Percentiles rank a stretch among this genome's conserved stretches.
These are phyloP conservation scores for Zizania latifolia DNA, from an alignment of 176 grass and related monocot genomes.

Conservation along the genomic window DNA sequence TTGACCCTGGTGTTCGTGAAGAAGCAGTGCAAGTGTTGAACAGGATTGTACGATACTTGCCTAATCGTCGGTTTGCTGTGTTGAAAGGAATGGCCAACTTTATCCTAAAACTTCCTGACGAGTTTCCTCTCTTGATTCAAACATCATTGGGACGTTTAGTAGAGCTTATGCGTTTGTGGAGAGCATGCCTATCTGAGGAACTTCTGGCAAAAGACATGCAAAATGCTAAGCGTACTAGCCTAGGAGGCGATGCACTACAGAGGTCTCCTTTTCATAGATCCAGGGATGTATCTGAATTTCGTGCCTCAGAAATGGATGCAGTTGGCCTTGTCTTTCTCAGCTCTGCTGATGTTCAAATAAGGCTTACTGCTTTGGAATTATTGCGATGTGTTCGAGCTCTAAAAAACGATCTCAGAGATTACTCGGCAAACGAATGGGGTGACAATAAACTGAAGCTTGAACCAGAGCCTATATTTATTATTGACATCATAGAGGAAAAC, in stretches of 20 bases:
- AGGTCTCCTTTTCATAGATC: slow-evolving; percentile 62
- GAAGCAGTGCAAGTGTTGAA: slow-evolving; percentile 94
- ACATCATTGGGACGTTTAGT: slow-evolving; percentile 83
- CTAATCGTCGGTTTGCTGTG: slow-evolving; percentile 87
- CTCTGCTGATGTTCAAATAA: slow-evolving; percentile 95
- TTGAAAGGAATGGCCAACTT: slow-evolving; percentile 98
- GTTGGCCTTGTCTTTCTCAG: slow-evolving; percentile 96
- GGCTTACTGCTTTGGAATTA: slow-evolving; percentile 91
- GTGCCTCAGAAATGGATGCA: slow-evolving; percentile 86
- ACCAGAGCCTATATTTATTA: slow-evolving; percentile 88
- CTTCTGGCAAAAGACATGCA: slow-evolving; percentile 57
- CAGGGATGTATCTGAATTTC: slow-evolving; percentile 67
- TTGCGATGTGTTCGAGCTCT: slow-evolving; percentile 73
- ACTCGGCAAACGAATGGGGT: slow-evolving; percentile 56
- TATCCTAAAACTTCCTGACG: slow-evolving; percentile 96
- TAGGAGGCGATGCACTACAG: slow-evolving; percentile 52
- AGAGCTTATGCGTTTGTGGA: slow-evolving; percentile 90
- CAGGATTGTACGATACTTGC: slow-evolving; percentile 78
- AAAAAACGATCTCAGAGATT: slow-evolving; percentile 83
- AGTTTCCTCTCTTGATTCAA: slow-evolving; percentile 92
- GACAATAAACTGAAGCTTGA: slow-evolving; percentile 77
- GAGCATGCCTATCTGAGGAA: slow-evolving; percentile 83
- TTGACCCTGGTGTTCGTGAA: slow-evolving; percentile 93
- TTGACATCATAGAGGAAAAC: slow-evolving; percentile 98
- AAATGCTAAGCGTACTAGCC: slow-evolving; percentile 39